phyloP scores from a whole-genome alignment of 1,139 yeast species.

The Arxiozyma bovina region DNA sequence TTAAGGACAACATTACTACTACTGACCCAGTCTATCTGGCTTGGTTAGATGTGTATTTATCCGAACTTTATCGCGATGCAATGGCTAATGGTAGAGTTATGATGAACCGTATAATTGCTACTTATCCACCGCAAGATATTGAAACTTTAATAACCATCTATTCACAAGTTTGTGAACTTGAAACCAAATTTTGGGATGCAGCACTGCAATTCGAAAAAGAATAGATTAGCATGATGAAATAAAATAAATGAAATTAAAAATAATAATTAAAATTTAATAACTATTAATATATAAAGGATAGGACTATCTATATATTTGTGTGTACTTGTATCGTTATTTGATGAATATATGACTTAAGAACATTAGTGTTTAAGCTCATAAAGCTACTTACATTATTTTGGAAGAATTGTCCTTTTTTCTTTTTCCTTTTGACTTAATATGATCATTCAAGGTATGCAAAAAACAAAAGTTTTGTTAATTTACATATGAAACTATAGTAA shows the following conservation, averaged over 20 bases:
- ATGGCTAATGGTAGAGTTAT: slow-evolving; percentile 41
- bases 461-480: too few species aligned
- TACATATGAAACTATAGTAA: too few species aligned
- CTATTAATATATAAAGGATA: neutral
- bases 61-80: slow-evolving; percentile 49
- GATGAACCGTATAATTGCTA: slow-evolving; percentile 38
- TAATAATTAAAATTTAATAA: too few species aligned
- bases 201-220: slow-evolving; percentile 21
- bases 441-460: too few species aligned
- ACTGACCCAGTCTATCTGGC: slow-evolving; percentile 35
- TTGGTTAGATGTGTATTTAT: slow-evolving; percentile 57
- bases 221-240: neutral
- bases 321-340: too few species aligned
- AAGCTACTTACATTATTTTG: too few species aligned
- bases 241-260: too few species aligned
- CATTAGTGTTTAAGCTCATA: too few species aligned
- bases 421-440: too few species aligned
- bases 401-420: too few species aligned
- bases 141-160: slow-evolving; percentile 50
- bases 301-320: too few species aligned
- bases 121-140: slow-evolving; percentile 35
- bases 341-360: too few species aligned
- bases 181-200: slow-evolving; percentile 56
- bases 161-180: slow-evolving; percentile 49
- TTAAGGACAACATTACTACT: slow-evolving; percentile 17